Conservation (phyloP, 202 grass and related monocot species). For the Elaeis oleifera region DNA sequence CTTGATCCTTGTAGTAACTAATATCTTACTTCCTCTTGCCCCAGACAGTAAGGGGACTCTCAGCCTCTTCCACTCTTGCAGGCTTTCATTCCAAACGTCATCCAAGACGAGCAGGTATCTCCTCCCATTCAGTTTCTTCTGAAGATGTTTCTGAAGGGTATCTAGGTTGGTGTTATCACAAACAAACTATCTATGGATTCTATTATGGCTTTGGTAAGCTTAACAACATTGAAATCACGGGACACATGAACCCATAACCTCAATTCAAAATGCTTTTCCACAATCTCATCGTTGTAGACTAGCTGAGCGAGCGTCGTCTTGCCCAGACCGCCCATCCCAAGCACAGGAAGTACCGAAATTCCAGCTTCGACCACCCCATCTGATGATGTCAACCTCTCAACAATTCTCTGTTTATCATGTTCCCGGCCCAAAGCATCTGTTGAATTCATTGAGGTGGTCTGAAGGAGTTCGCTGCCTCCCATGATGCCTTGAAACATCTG, state of each 20-base stretch:
- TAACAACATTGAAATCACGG: conserved; percentile 8
- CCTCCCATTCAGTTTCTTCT: conserved; percentile 20
- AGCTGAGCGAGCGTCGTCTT: conserved; percentile 37
- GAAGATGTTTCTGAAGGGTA: conserved; percentile 11
- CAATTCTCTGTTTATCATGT: conserved; percentile 5
- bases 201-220: conserved; percentile 33
- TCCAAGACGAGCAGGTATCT: conserved; percentile 44
- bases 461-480: not conserved
- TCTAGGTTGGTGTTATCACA: conserved; percentile 8
- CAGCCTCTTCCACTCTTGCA: conserved; percentile 25
- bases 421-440: conserved; percentile 15
- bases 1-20: conserved; percentile 33
- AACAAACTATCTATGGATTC: conserved; percentile 21
- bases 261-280: conserved; percentile 18
- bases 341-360: conserved; percentile 19
- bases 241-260: conserved; percentile 47
- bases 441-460: conserved; percentile 18
- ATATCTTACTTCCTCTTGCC: conserved; percentile 30
- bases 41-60: not conserved
- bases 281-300: conserved; percentile 13
- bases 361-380: not conserved
- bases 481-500: not conserved
- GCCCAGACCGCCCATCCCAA: conserved; percentile 33
- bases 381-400: conserved; percentile 10
- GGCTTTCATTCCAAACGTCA: conserved; percentile 22